These are phyloP conservation scores for Solanum tacnaense DNA, from an alignment of 257 asterid genomes.

Conservation along the genomic window DNA sequence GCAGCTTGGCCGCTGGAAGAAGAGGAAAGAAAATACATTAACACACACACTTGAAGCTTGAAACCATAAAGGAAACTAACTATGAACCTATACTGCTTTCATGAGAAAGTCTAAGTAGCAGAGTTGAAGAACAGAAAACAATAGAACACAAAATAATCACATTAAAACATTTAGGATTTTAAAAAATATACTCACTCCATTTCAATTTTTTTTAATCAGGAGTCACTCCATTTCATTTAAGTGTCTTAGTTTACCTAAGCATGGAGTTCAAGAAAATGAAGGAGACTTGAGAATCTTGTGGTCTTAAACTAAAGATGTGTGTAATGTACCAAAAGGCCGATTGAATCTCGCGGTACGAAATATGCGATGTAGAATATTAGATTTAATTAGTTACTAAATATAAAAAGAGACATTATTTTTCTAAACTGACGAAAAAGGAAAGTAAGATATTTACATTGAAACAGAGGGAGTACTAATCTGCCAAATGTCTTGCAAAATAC, in stretches of 20 bases:
- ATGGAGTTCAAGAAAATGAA: not conserved
- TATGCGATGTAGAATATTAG: not conserved
- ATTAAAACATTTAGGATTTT: not conserved
- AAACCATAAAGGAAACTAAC: not conserved
- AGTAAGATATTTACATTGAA: not conserved
- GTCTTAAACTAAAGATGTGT: not conserved
- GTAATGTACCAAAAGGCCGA: not conserved
- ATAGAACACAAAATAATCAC: not conserved
- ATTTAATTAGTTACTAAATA: not conserved
- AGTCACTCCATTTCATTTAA: not conserved
- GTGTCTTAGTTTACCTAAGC: not conserved
- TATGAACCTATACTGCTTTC: not conserved
- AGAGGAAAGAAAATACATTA: not conserved
- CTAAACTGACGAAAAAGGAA: not conserved
- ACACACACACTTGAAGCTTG: not conserved
- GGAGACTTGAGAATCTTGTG: not conserved
- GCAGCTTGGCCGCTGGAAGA: conserved; percentile 96
- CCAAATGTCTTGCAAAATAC: not conserved
- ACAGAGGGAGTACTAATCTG: not conserved
- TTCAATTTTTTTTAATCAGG: not conserved
- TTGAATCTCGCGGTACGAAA: not conserved
- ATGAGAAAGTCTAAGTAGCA: not conserved
- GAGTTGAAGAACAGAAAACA: not conserved
- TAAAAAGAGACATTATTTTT: not conserved
- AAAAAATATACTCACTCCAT: not conserved